phyloP scores from a whole-genome alignment of 2,329 filamentous ascomycete genomes.

The Colletotrichum shisoi region DNA sequence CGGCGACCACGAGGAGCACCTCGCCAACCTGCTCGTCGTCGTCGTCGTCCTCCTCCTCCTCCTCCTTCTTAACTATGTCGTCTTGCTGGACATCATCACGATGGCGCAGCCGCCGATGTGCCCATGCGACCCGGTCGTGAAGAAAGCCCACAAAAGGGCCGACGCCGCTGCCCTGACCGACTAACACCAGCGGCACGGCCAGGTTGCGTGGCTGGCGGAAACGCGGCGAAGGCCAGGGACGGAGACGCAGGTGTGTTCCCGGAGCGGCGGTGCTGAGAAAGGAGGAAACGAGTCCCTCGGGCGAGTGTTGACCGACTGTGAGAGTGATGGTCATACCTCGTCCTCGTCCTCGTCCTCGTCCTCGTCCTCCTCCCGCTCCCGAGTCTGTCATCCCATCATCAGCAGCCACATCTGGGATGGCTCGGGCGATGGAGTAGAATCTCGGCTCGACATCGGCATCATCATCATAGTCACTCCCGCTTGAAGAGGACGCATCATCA shows the following conservation, averaged over 20 bases:
- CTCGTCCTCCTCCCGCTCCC: not conserved
- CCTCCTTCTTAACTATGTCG: not conserved
- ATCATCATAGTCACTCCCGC: slow-evolving; percentile 3
- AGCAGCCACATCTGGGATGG: not conserved
- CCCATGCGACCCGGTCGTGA: slow-evolving; percentile 23
- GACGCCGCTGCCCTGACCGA: slow-evolving; percentile 24
- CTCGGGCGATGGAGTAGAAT: slow-evolving; percentile 36
- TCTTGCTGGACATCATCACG: too few species aligned
- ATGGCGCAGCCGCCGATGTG: not conserved
- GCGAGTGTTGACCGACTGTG: slow-evolving; percentile 30
- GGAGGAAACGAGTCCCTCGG: slow-evolving; percentile 28
- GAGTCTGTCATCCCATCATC: not conserved
- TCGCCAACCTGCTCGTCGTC: slow-evolving; percentile 2
- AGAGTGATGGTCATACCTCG: slow-evolving; percentile 20
- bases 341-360: too few species aligned
- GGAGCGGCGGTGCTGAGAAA: slow-evolving; percentile 18
- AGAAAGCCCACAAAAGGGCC: slow-evolving; percentile 32
- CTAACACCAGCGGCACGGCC: slow-evolving; percentile 20
- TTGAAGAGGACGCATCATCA: not conserved
- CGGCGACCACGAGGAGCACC: slow-evolving; percentile 23
- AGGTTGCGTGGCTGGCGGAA: slow-evolving; percentile 32
- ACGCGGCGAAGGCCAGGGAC: slow-evolving; percentile 26
- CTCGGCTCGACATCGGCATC: slow-evolving; percentile 29
- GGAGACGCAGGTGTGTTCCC: slow-evolving; percentile 27
- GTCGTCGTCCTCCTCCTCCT: too few species aligned